A percentile compares a stretch with the other conserved stretches of the same genome.
Conservation (phyloP, 495 filamentous ascomycete genomes). For the Penicillium antarcticum region DNA sequence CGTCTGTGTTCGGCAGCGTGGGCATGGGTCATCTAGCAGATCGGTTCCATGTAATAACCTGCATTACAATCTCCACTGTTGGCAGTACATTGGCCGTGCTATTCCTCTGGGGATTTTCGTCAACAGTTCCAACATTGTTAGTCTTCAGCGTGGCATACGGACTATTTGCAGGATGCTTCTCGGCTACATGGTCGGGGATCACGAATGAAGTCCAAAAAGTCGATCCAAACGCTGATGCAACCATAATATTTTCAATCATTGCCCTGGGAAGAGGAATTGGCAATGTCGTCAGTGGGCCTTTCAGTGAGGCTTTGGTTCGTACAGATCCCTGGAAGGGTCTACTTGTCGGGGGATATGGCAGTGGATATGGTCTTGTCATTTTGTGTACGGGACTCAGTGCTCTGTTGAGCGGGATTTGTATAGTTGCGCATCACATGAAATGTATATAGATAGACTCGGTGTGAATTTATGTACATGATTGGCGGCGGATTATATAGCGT, state of each 20-base stretch:
- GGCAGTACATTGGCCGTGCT: conserved; percentile 55
- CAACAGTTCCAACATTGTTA: conserved; percentile 47
- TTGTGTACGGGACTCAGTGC: conserved; percentile 36
- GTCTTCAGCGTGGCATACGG: conserved; percentile 61
- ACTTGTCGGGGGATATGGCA: conserved; percentile 34
- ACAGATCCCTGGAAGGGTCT: conserved; percentile 17
- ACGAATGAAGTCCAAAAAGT: conserved; percentile 46
- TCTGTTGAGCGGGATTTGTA: conserved; percentile 29
- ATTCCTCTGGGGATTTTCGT: conserved; percentile 61
- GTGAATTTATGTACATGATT: background rate
- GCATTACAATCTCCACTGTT: conserved; percentile 50
- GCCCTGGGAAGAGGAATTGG: conserved; percentile 60
- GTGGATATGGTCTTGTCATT: conserved; percentile 38
- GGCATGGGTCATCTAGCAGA: conserved; percentile 56
- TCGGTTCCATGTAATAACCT: conserved; percentile 50
- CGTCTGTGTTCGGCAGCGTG: conserved; percentile 55
- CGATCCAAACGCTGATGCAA: conserved; percentile 35
- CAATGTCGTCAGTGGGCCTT: conserved; percentile 51
- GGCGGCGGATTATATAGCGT: background rate
- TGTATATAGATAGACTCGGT: conserved; percentile 1
- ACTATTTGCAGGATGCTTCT: conserved; percentile 58
- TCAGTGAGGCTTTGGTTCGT: conserved; percentile 53
- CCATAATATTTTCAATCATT: conserved; percentile 54
- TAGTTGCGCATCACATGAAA: conserved; percentile 15
- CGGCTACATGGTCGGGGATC: conserved; percentile 56